Evolutionary conservation across 768 basidiomycete genomes (phyloP).

Genomic region (Lanmaoa rubissima): DNA sequence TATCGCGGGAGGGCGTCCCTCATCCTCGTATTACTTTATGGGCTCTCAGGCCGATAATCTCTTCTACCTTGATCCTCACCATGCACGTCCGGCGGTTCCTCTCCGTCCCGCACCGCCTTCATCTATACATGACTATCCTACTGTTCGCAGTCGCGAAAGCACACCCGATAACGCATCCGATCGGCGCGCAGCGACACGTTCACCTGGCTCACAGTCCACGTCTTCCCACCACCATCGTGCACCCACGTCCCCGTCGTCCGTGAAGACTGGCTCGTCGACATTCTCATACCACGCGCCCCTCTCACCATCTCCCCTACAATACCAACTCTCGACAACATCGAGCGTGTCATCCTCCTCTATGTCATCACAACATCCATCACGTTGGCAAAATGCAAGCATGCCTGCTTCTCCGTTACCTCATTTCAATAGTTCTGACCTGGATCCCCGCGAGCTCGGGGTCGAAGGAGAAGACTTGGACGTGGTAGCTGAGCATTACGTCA

Average conservation of each 20-base stretch:
- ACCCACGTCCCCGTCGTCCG: constrained; percentile 53
- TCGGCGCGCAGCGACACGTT: constrained; percentile 24
- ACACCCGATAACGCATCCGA: constrained; percentile 35
- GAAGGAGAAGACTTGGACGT: constrained; percentile 39
- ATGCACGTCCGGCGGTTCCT: constrained; percentile 74
- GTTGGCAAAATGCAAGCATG: constrained; percentile 28
- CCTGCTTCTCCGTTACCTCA: constrained; percentile 19
- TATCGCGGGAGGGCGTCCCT: constrained; percentile 94
- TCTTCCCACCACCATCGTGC: constrained; percentile 33
- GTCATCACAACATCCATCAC: constrained; percentile 33
- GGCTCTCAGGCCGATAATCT: constrained; percentile 87
- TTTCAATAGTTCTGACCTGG: constrained; percentile 31
- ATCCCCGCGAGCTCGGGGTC: constrained; percentile 38
- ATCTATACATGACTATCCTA: constrained; percentile 23
- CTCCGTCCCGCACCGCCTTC: constrained; percentile 50
- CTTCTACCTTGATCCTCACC: constrained; percentile 79
- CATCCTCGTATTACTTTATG: constrained; percentile 98
- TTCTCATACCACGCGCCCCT: constrained; percentile 58
- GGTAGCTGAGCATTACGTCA: constrained; percentile 61
- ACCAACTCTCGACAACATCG: constrained; percentile 53
- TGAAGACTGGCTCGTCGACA: constrained; percentile 45
- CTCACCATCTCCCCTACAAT: constrained; percentile 65
- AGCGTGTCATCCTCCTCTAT: constrained; percentile 29
- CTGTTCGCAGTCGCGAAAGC: constrained; percentile 25
- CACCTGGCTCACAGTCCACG: constrained; percentile 19